Base-by-base conservation (phyloP, 1,139 yeast species). In the Geotrichum fermentans region DNA sequence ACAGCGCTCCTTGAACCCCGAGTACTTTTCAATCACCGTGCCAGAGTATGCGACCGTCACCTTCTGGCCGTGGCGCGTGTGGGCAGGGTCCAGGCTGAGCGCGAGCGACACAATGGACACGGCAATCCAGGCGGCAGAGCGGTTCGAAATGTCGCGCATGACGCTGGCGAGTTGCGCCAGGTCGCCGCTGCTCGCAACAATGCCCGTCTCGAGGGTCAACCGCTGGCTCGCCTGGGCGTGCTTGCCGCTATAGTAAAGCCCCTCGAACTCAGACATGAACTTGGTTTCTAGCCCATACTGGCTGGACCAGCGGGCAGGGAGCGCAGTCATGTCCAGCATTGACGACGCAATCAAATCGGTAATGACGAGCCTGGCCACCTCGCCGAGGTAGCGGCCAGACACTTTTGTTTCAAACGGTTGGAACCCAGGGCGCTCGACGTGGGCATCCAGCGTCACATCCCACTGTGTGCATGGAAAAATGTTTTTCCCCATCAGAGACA, bases 331-430 rank as follows among this genome's bases (percentile, higher is more conserved):
- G 58, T 8, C 78, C 74, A 16, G 89, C 79, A 56, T 45, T 33
- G 47, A 43, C 22, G 86, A 82, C 56, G 81, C 70, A 65, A 90
- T 75, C 58, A 81, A 68, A 57, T 87, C 95, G 32, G 83, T 71
- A 46, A 88, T 65, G 10, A 82, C 73, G 43, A 81, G 80, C 60
- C 97, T 75, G 52, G 85, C 73, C 45, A 89, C 73, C 66, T 88
- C 97, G 50, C 96, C 96, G 61, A 88, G 70, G 61, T 84, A 88
- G 82, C 88, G 80, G 28, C 96, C 97, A 54, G 89, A 79, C 40
- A 87, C 83, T 67, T 94, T 77, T 60, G 86, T 85, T 66, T 89
- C 97, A 62, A 87, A 83, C 61, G 89, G 78, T 66, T 89, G 96
- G 69, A 74, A 86, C 3, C 95, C 95, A 20, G 81, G 83, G 60